Percentiles rank a stretch among this genome's conserved stretches.
Conservation (phyloP, 2,329 filamentous ascomycete genomes). For the Colletotrichum gloeosporioides region DNA sequence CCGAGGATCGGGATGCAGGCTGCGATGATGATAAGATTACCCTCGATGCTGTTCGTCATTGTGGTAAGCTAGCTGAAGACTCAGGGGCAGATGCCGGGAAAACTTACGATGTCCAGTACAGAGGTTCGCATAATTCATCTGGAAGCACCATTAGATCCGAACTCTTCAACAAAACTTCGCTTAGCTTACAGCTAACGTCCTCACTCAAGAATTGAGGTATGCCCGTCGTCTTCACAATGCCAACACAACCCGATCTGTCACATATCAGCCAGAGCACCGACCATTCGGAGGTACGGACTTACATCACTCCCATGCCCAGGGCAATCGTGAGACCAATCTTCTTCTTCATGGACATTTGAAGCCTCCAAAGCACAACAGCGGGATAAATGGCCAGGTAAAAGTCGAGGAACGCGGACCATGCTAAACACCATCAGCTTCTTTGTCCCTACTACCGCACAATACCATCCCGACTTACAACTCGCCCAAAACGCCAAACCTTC, state of each 20-base stretch:
- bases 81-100: background rate
- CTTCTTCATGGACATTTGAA: constrained; percentile 27
- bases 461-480: background rate
- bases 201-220: background rate
- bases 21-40: constrained; percentile 30
- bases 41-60: background rate
- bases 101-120: background rate
- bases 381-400: constrained; percentile 30
- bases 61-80: background rate
- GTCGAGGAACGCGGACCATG: constrained; percentile 21
- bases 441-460: background rate
- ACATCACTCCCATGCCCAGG: constrained; percentile 31
- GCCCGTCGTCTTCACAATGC: background rate
- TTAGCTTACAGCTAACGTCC: background rate
- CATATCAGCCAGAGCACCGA: background rate
- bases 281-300: background rate
- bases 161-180: accelerated
- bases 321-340: constrained; percentile 28
- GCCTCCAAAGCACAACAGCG: constrained; percentile 23
- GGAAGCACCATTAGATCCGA: background rate
- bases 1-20: constrained; percentile 32
- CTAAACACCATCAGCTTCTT: background rate
- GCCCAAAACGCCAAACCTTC: background rate
- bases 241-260: background rate
- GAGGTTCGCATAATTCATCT: background rate